Evolutionary conservation across 2,329 filamentous ascomycete species (phyloP), one percentile per base, ranked within the genome.

Genomic region (Arthrobotrys sinensis): DNA sequence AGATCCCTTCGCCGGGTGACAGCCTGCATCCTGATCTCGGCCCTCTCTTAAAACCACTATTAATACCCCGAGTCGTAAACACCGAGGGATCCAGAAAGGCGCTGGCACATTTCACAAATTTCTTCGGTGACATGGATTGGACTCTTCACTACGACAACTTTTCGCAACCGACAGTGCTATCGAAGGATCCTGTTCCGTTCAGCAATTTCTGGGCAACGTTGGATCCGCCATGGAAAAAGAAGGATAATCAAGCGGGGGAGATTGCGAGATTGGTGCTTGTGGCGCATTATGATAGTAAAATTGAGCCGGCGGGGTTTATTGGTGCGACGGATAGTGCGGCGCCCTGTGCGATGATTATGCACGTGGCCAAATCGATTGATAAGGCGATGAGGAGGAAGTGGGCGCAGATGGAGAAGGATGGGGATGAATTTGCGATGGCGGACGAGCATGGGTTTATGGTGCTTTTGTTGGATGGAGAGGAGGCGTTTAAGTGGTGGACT

Each of bases 271-370:
- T 98, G 82, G 95, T 93, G 12, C 87, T 99, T 68, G 96, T 95
- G 5, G 96, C 96, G 46, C 96, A 99, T 83, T 98, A 97, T 84
- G 96, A 99, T 82, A 94, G 91, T 83, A 92, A 97, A 85, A 88
- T 92, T 73, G 87, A 87, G 28, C 95, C 94, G 0, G 86, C 90
- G 78, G 95, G 94, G 0, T 99, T 99, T 83, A 92, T 99, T 75
- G 96, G 96, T 0, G 96, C 95, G 0, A 96, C 90, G 12, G 96
- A 99, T 83, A 97, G 93, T 82, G 96, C 96, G 0, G 96, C 93
- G 16, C 94, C 96, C 8, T 98, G 95, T 84, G 96, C 96, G 0
- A 94, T 98, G 88, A 87, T 99, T 75, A 88, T 99, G 89, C 93
- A 97, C 83, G 90, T 91, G 11, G 93, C 94, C 79, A 88, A 91